Percentiles rank a stretch among this genome's conserved stretches.
phyloP scores from a whole-genome alignment of 352 stramenopile genomes.

The Globisporangium solare region DNA sequence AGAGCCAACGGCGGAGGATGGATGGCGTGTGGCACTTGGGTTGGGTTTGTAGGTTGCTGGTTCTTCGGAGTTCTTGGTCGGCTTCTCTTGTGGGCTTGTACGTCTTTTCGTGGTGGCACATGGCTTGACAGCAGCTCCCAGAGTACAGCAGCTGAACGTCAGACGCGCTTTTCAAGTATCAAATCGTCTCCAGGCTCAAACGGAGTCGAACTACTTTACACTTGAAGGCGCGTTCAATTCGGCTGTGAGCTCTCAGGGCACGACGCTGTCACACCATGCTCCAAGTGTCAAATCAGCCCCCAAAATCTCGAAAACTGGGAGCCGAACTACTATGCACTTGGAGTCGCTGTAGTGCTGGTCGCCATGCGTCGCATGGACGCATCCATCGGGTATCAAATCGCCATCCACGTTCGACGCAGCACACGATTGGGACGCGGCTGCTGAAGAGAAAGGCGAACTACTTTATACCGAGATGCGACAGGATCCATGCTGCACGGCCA shows the following conservation, averaged over 20 bases:
- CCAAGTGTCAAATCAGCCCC: slow-evolving; percentile 7
- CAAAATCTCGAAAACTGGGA: not conserved
- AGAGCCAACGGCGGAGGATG: not conserved
- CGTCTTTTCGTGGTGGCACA: slow-evolving; percentile 1
- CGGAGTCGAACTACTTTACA: slow-evolving; percentile 9
- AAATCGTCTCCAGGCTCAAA: slow-evolving; percentile 5
- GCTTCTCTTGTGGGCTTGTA: slow-evolving; percentile 4
- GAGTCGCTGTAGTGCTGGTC: not conserved
- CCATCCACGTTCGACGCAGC: not conserved
- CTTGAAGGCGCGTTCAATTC: not conserved
- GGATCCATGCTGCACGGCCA: not conserved
- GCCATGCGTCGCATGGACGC: not conserved
- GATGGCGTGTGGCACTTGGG: slow-evolving; percentile 7
- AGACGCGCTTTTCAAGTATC: not conserved
- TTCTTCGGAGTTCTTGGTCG: slow-evolving; percentile 1
- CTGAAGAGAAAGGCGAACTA: slow-evolving; percentile 4
- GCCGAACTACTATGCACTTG: slow-evolving; percentile 8
- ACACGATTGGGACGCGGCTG: not conserved
- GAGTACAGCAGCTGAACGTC: not conserved
- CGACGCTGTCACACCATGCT: not conserved
- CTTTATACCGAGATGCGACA: slow-evolving; percentile 1
- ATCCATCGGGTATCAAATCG: slow-evolving; percentile 5
- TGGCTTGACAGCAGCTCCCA: not conserved
- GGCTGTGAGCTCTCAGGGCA: no score
- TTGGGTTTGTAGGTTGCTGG: slow-evolving; percentile 3